Evolutionary conservation across 371 early-diverging fungal genomes (phyloP).

Genomic region (Apophysomyces trapeziformis): DNA sequence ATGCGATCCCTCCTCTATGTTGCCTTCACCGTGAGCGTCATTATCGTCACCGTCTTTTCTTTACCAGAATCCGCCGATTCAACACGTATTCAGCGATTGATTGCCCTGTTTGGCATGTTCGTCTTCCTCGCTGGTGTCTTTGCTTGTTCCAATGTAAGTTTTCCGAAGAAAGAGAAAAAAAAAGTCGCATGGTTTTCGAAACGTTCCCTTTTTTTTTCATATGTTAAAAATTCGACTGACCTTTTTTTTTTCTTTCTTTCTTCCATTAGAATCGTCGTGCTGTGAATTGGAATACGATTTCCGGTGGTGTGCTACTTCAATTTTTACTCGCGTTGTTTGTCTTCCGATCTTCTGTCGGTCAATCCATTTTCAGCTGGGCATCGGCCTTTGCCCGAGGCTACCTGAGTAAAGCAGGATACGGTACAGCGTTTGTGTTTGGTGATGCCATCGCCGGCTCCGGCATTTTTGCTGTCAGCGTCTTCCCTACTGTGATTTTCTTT

Average conservation of each 20-base stretch:
- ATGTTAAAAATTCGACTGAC: too few relatives aligned
- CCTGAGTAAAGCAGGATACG: slow-evolving; percentile 63
- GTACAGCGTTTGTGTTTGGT: slow-evolving; percentile 74
- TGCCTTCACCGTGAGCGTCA: slow-evolving; percentile 36
- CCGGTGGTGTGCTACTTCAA: slow-evolving; percentile 73
- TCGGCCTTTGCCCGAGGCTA: slow-evolving; percentile 63
- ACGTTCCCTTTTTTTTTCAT: too few relatives aligned
- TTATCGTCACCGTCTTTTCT: slow-evolving; percentile 60
- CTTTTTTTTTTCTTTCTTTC: not conserved
- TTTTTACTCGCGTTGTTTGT: slow-evolving; percentile 81
- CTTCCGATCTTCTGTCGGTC: slow-evolving; percentile 71
- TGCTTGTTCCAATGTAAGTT: slow-evolving; percentile 56
- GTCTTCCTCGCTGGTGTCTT: slow-evolving; percentile 56
- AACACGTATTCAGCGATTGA: slow-evolving; percentile 65
- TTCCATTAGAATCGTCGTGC: slow-evolving; percentile 48
- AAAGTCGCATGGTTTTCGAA: not conserved
- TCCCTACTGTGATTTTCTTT: slow-evolving; percentile 86
- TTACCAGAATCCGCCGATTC: slow-evolving; percentile 53
- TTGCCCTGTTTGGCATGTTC: slow-evolving; percentile 71
- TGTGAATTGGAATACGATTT: slow-evolving; percentile 77
- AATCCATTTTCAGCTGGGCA: slow-evolving; percentile 73
- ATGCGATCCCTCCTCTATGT: slow-evolving; percentile 13
- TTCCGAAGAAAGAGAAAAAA: not conserved
- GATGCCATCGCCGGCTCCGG: slow-evolving; percentile 28
- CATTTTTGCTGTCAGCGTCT: slow-evolving; percentile 67